These are phyloP conservation scores for Diatrype stigma DNA, from an alignment of 2,329 filamentous ascomycete species.

Conservation along the genomic window DNA sequence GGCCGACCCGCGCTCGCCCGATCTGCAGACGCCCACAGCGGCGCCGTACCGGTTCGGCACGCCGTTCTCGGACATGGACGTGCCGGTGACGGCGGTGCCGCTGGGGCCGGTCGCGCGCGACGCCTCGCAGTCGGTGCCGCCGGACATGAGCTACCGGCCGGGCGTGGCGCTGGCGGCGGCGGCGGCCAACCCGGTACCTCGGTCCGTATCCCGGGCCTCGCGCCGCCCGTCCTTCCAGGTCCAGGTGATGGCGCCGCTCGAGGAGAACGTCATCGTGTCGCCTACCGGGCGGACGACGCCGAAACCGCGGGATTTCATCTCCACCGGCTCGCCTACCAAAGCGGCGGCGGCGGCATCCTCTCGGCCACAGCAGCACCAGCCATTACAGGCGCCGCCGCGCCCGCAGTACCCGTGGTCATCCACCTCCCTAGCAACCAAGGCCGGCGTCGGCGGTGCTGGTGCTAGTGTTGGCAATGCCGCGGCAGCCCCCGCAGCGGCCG, in stretches of 20 bases:
- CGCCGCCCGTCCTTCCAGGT: constrained; percentile 66
- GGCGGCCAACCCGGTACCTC: constrained; percentile 29
- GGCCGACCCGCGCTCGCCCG: constrained; percentile 47
- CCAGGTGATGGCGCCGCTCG: constrained; percentile 63
- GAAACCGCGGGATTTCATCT: constrained; percentile 31
- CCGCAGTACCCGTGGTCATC: constrained; percentile 54
- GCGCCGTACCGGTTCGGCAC: constrained; percentile 74
- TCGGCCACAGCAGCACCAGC: constrained; percentile 34
- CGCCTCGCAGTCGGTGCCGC: constrained; percentile 84
- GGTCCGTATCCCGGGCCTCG: constrained; percentile 53
- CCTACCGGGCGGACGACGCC: constrained; percentile 33
- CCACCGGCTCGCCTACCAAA: constrained; percentile 31
- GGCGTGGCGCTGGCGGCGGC: constrained; percentile 10
- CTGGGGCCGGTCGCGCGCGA: constrained; percentile 72
- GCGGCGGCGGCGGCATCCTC: constrained; percentile 25
- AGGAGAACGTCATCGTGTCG: constrained; percentile 52
- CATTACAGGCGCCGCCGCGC: constrained; percentile 49
- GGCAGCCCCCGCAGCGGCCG: not conserved
- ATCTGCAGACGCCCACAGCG: constrained; percentile 54
- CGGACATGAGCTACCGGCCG: constrained; percentile 77
- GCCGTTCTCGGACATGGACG: constrained; percentile 86
- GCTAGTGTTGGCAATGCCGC: not conserved
- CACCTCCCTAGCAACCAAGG: constrained; percentile 27
- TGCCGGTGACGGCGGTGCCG: constrained; percentile 71
- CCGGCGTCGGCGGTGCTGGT: not conserved